Evolutionary conservation across 768 basidiomycete species (phyloP), one percentile per base, ranked within the genome.

Genomic region (Cantharellus cinnabarinus): DNA sequence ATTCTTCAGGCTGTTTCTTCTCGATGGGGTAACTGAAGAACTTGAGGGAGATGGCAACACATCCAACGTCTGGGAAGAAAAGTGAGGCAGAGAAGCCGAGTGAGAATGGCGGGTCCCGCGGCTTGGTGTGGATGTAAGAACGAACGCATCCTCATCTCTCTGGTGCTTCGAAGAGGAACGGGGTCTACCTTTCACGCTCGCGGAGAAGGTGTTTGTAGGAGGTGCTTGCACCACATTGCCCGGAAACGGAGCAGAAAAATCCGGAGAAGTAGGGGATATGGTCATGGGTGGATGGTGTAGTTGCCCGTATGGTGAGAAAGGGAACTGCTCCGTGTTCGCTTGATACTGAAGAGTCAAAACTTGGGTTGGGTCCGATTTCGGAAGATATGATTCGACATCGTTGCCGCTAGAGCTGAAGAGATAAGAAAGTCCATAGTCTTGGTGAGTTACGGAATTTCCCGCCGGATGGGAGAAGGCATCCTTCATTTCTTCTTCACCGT

Each of bases 1-100:
- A 40, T 55, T 61, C 60, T 61, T 61, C 34, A 48, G 29, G 44
- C 44, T 48, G 44, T 48, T 48, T 29, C 44, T 10, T 48, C 44
- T 48, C 10, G 44, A 48, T 10, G 44, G 44, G 10, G 10, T 29
- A 10, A 29, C 44, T 0, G 44, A 48, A 29, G 44, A 10, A 48
- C 10, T 10, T 29, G 44, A 10, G 10, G 44, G 29, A 48, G 44
- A 10, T 10, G 44, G 44, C 29, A 48, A 48, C 20, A 29, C 20
- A 48, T 48, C 44, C 10, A 29, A 48, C 10, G 29, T 29, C 10
- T 10, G 10, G 44, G 10, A 10, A 29, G 44, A 10, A 29, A 48
- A 48, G 44, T 10, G 29, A 29, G 44, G 44, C 10, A 48, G 10
- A 0, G 44, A 48, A 48, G 44, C 29, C 10, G 44, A 48, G 29